Conservation (phyloP, 1,139 yeast genomes). For the Pichia kudriavzevii region DNA sequence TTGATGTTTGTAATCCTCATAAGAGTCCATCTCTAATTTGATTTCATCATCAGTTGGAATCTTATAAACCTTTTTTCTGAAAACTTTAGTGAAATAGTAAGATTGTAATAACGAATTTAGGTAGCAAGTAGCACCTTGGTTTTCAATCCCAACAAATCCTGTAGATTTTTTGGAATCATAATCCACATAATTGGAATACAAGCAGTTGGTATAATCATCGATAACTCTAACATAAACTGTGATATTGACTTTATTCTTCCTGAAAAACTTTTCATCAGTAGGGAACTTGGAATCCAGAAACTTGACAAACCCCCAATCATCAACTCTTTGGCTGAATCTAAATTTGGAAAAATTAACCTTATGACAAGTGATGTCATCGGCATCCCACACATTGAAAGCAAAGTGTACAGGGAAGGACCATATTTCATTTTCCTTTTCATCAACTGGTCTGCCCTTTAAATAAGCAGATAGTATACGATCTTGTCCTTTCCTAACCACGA, state of each 20-base stretch:
- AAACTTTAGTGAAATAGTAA: conserved; percentile 74
- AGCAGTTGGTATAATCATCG: conserved; percentile 86
- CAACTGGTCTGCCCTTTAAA: conserved; percentile 50
- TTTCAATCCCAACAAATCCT: conserved; percentile 86
- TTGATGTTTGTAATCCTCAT: conserved; percentile 23
- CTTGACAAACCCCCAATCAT: conserved; percentile 95
- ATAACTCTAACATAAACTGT: conserved; percentile 72
- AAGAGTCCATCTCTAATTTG: conserved; percentile 16
- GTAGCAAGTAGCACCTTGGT: conserved; percentile 98
- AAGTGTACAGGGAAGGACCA: conserved; percentile 94
- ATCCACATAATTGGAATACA: conserved; percentile 82
- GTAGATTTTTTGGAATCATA: conserved; percentile 85
- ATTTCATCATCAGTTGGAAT: conserved; percentile 68
- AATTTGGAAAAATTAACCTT: conserved; percentile 68
- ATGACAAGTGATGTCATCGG: conserved; percentile 55
- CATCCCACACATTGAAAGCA: conserved; percentile 80
- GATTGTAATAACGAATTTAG: conserved; percentile 87
- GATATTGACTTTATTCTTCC: conserved; percentile 54
- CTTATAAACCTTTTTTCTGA: conserved; percentile 78
- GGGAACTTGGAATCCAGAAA: conserved; percentile 56
- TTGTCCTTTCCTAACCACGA: conserved; percentile 8
- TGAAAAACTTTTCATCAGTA: conserved; percentile 31
- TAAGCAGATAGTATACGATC: conserved; percentile 45
- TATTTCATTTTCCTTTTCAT: conserved; percentile 22
- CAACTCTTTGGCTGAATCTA: conserved; percentile 65